Evolutionary conservation across 2,329 filamentous ascomycete species (phyloP).

Genomic region (Colletotrichum magnum): DNA sequence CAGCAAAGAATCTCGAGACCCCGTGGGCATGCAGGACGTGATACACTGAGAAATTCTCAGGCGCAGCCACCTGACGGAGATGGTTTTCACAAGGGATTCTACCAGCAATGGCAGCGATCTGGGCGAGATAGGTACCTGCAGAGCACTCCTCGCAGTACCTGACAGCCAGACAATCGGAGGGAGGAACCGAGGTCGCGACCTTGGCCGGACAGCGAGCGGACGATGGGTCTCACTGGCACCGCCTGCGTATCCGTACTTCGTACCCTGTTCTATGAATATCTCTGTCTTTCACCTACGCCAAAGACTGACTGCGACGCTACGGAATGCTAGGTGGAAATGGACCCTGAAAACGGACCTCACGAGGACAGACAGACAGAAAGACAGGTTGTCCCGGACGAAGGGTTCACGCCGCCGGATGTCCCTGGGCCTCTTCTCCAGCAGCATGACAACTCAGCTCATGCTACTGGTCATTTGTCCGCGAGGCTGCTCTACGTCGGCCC

Average conservation of each 20-base stretch:
- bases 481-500: constrained; percentile 10
- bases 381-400: constrained; percentile 17
- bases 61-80: constrained; percentile 34
- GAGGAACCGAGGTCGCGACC: too few species aligned
- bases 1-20: constrained; percentile 32
- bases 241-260: too few species aligned
- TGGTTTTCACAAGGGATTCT: constrained; percentile 21
- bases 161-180: too few species aligned
- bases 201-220: too few species aligned
- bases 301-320: constrained; percentile 25
- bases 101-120: constrained; percentile 1
- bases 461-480: constrained; percentile 15
- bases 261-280: constrained; percentile 40
- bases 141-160: too few species aligned
- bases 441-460: constrained; percentile 33
- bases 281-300: constrained; percentile 27
- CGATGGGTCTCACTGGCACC: constrained; percentile 3
- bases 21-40: constrained; percentile 37
- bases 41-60: constrained; percentile 36
- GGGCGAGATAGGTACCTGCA: too few species aligned
- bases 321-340: constrained; percentile 18
- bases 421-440: neutral
- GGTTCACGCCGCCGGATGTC: constrained; percentile 12
- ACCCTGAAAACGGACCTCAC: constrained; percentile 35
- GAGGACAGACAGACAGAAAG: constrained; percentile 21